phyloP scores from a whole-genome alignment of 768 basidiomycete species.

The Kwoniella sp. region DNA sequence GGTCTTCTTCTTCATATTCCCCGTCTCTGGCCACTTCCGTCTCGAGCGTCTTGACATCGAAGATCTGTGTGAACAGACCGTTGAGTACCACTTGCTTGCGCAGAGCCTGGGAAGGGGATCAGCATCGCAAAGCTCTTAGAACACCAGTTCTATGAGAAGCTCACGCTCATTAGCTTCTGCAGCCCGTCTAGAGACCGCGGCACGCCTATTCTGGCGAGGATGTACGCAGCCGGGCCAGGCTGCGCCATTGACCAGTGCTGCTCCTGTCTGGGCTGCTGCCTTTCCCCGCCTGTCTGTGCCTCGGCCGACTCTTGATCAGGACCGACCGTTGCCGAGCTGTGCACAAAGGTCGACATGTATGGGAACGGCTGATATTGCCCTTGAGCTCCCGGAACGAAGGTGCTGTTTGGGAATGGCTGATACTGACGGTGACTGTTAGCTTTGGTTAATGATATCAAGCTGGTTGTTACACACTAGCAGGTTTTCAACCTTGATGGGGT shows the following conservation, averaged over 20 bases:
- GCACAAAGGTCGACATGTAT: constrained; percentile 25
- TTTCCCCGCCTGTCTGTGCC: not conserved
- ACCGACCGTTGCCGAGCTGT: not conserved
- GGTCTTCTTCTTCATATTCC: constrained; percentile 3
- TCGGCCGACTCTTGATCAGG: not conserved
- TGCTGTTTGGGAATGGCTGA: not conserved
- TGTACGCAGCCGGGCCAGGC: constrained; percentile 27
- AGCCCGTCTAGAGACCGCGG: constrained; percentile 9
- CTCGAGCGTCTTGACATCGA: not conserved
- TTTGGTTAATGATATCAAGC: not conserved
- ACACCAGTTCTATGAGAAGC: not conserved
- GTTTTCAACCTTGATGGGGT: constrained; percentile 27
- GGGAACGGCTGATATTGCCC: constrained; percentile 26
- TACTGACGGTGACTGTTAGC: no score
- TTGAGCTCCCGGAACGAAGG: not conserved
- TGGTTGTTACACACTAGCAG: constrained; percentile 21
- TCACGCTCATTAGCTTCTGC: constrained; percentile 8
- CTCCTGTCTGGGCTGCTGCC: not conserved
- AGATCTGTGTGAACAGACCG: not conserved
- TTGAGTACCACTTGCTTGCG: not conserved
- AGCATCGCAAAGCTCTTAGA: not conserved
- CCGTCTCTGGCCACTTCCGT: not conserved
- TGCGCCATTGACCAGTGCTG: constrained; percentile 35
- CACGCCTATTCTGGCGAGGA: constrained; percentile 24
- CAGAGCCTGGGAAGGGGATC: not conserved